Percentiles rank a stretch among this genome's conserved stretches.
These are phyloP conservation scores for Plasmodium billcollinsi DNA, from an alignment of 169 alveolate species.

Conservation along the genomic window DNA sequence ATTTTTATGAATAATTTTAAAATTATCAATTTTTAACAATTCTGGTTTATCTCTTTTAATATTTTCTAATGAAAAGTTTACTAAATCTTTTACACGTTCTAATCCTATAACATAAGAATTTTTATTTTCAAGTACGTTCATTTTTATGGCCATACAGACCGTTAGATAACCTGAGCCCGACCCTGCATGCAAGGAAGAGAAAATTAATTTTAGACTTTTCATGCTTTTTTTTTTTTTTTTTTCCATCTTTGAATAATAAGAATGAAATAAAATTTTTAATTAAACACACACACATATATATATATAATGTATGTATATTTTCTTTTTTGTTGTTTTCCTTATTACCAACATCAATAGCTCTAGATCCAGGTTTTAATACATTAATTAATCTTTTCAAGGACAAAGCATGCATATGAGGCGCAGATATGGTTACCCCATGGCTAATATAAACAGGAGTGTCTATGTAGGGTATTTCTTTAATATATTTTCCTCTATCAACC, in stretches of 20 bases:
- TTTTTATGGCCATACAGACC: constrained; percentile 73
- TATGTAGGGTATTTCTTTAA: constrained; percentile 63
- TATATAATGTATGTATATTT: background rate
- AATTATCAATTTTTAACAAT: constrained; percentile 57
- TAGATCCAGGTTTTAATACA: constrained; percentile 70
- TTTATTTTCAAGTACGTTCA: constrained; percentile 60
- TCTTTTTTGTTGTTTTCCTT: background rate
- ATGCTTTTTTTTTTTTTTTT: too few relatives aligned
- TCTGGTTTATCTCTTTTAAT: constrained; percentile 74
- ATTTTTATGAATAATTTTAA: constrained; percentile 74
- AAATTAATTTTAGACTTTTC: too few relatives aligned
- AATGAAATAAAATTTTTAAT: too few relatives aligned
- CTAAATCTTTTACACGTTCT: constrained; percentile 71
- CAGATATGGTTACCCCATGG: constrained; percentile 73
- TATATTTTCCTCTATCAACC: constrained; percentile 76
- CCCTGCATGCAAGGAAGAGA: constrained; percentile 9
- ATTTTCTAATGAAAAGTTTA: constrained; percentile 48
- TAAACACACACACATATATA: background rate
- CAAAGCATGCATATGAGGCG: constrained; percentile 77
- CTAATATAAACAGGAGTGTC: constrained; percentile 76
- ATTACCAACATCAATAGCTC: constrained; percentile 78
- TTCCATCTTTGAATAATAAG: background rate
- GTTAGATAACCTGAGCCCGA: constrained; percentile 76
- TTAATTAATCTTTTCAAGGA: constrained; percentile 57
- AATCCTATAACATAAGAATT: constrained; percentile 68